Base-by-base conservation (phyloP, 2,329 filamentous ascomycete species). In the Aspergillus floridensis region DNA sequence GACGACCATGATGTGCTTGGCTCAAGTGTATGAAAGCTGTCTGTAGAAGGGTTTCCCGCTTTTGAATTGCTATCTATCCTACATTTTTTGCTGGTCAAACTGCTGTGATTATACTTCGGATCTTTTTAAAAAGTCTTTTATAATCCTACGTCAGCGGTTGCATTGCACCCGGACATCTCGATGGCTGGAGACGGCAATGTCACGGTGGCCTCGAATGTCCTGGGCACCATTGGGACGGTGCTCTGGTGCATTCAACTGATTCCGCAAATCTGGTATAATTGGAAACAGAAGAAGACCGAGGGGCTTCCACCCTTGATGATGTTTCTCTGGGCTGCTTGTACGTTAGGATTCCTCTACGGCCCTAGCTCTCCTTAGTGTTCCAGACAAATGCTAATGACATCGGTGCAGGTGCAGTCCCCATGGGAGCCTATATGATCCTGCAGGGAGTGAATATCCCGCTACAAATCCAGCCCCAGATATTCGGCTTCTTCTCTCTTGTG, bases 291-390 rank as follows among this genome's bases (percentile, higher is more conserved):
- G 68, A 81, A 79, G 60, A 88, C 85, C 0, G 84, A 87, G 44
- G 86, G 86, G 2, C 73, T 88, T 2, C 86, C 86, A 0, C 79
- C 78, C 0, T 66, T 73, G 21, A 88, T 88, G 85, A 82, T 88
- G 77, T 83, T 88, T 62, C 71, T 88, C 1, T 88, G 86, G 85
- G 84, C 82, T n/a, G 68, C 80, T 32, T 85, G 84, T 74, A 64
- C 51, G 72, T 68, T 19, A 29, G 6, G 31, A 2, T 53, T 2
- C 4, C 16, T 16, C 38, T 5, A n/a, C 4, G 38, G 38, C 14
- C 4, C 2, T 53, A 38, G 5, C 19, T 41, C 19, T 58, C 16
- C 10, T 10, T 58, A 56, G 29, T 19, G 47, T 2, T 16, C 4
- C 38, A 32, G 38, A 14, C 11, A 16, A 22, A 11, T n/a, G 19